phyloP scores from a whole-genome alignment of 2,329 filamentous ascomycete species.

The Tolypocladium nubicola region DNA sequence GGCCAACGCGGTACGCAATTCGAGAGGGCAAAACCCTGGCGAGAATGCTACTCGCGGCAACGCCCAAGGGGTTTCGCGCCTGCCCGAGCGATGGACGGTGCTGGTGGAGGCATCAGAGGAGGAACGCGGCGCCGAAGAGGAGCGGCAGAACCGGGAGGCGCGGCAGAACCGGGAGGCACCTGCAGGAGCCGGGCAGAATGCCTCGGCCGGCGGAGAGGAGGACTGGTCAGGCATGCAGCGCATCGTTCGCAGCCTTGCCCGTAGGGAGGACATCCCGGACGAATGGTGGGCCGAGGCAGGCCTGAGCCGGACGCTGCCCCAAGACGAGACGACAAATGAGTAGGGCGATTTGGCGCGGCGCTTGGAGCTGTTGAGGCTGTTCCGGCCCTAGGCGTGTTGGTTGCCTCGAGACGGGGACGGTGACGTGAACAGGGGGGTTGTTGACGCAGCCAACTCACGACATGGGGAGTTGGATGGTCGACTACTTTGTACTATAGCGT shows the following conservation, averaged over 20 bases:
- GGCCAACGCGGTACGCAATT: background rate
- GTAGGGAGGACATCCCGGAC: slow-evolving; percentile 66
- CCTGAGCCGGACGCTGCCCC: slow-evolving; percentile 45
- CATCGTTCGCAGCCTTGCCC: slow-evolving; percentile 60
- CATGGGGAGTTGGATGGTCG: background rate
- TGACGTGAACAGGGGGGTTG: background rate
- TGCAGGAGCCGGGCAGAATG: background rate
- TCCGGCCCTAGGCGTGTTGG: background rate
- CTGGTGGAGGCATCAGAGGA: background rate
- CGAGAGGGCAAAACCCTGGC: background rate
- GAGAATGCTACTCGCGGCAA: background rate
- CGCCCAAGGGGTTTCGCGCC: background rate
- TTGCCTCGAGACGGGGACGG: background rate
- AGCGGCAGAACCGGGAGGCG: background rate
- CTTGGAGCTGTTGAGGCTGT: background rate
- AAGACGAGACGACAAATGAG: slow-evolving; percentile 11
- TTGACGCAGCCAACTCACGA: background rate
- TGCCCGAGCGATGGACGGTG: background rate
- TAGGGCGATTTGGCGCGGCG: background rate
- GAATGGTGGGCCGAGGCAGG: slow-evolving; percentile 71
- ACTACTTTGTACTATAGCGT: background rate
- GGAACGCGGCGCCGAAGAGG: background rate
- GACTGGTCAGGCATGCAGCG: slow-evolving; percentile 53
- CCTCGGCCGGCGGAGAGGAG: slow-evolving; percentile 20
- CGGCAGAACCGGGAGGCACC: background rate